Percentiles rank a stretch among this genome's conserved stretches.
Conservation (phyloP, 1,139 yeast species). For the Diutina neorugosa region DNA sequence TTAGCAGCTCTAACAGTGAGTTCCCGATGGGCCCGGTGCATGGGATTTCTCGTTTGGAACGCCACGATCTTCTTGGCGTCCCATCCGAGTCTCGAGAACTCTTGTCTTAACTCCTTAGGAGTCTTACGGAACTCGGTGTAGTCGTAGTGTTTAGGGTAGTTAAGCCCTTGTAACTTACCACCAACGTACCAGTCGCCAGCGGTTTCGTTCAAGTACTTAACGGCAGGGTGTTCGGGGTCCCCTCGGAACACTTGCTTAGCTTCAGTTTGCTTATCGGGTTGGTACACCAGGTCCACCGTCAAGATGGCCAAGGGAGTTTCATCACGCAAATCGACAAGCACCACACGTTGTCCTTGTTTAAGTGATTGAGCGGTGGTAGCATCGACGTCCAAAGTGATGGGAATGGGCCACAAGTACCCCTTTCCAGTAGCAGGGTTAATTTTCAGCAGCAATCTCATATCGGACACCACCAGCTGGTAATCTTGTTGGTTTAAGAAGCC, state of each 20-base stretch:
- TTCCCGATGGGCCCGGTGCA: conserved; percentile 98
- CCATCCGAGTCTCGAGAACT: conserved; percentile 77
- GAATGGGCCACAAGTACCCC: conserved; percentile 86
- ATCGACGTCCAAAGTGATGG: conserved; percentile 77
- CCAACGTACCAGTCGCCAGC: conserved; percentile 85
- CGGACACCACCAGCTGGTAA: conserved; percentile 67
- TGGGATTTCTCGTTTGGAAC: conserved; percentile 95
- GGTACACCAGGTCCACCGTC: conserved; percentile 66
- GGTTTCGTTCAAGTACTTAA: conserved; percentile 54
- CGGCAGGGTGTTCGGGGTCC: conserved; percentile 95
- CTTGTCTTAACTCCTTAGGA: conserved; percentile 80
- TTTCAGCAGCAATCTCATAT: conserved; percentile 54
- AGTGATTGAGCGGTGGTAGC: conserved; percentile 37
- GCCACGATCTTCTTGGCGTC: conserved; percentile 68
- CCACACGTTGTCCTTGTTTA: conserved; percentile 50
- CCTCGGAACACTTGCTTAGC: conserved; percentile 88
- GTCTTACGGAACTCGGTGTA: conserved; percentile 80
- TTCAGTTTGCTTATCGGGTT: conserved; percentile 69
- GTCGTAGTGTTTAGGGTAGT: conserved; percentile 81
- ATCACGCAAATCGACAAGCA: conserved; percentile 74
- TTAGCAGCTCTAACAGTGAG: conserved; percentile 87
- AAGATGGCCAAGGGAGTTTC: conserved; percentile 71
- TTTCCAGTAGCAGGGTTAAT: conserved; percentile 20
- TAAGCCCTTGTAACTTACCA: conserved; percentile 76
- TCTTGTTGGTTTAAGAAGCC: conserved; percentile 80